A percentile compares a stretch with the other conserved stretches of the same genome.
phyloP scores from a whole-genome alignment of 2,329 filamentous ascomycete genomes.

The Harringtonia aguacate region DNA sequence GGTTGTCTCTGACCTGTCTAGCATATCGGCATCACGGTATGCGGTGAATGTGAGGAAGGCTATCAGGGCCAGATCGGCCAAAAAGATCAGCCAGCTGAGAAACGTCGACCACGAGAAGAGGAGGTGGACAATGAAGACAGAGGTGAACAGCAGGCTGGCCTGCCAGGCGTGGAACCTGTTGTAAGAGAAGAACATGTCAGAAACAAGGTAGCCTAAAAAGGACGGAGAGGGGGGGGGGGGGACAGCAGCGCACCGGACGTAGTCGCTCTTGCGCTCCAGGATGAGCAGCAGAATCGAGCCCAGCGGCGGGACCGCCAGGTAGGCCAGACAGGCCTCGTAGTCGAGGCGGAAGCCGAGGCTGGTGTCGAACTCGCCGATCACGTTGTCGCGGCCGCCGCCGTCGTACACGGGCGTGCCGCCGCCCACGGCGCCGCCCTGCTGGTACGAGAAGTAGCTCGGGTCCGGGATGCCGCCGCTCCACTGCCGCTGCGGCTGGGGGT shows the following conservation, averaged over 20 bases:
- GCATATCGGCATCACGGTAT: slow-evolving; percentile 68
- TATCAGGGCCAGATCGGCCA: slow-evolving; percentile 66
- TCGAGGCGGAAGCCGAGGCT: slow-evolving; percentile 78
- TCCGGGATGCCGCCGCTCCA: slow-evolving; percentile 35
- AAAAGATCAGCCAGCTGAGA: slow-evolving; percentile 73
- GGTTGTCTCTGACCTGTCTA: slow-evolving; percentile 39
- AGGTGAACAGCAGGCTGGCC: slow-evolving; percentile 70
- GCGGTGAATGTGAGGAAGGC: slow-evolving; percentile 66
- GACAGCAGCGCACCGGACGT: slow-evolving; percentile 60
- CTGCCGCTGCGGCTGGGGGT: slow-evolving; percentile 46
- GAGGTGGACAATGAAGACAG: slow-evolving; percentile 66
- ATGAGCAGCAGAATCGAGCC: slow-evolving; percentile 78
- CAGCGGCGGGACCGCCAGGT: slow-evolving; percentile 72
- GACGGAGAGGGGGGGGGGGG: background rate
- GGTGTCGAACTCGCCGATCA: slow-evolving; percentile 76
- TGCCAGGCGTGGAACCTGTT: slow-evolving; percentile 93
- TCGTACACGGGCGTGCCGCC: slow-evolving; percentile 13
- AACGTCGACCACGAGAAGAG: slow-evolving; percentile 77
- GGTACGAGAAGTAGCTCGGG: slow-evolving; percentile 18
- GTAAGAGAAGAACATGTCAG: background rate
- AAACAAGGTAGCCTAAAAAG: background rate
- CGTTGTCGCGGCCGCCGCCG: slow-evolving; percentile 36
- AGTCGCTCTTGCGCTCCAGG: slow-evolving; percentile 90
- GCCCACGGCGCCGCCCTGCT: slow-evolving; percentile 13
- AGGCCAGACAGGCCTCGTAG: slow-evolving; percentile 84